Evolutionary conservation across 2,329 filamentous ascomycete species (phyloP).

Genomic region (Alternaria rosae): DNA sequence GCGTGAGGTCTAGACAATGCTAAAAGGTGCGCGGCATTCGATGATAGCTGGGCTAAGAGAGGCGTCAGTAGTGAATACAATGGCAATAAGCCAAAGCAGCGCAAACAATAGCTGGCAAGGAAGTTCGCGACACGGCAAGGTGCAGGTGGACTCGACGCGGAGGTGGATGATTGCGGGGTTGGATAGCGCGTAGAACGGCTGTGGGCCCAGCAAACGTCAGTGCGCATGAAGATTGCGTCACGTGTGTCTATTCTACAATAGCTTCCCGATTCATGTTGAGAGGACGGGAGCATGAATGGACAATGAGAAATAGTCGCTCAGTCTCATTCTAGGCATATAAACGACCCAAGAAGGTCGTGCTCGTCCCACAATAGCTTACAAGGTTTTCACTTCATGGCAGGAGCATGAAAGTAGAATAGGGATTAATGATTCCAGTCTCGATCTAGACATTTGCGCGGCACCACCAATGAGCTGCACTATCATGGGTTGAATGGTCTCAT

Average conservation of each 20-base stretch:
- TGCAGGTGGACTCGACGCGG: constrained; percentile 9
- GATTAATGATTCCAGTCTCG: background rate
- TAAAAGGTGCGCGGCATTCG: background rate
- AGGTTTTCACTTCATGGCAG: background rate
- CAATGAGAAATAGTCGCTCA: background rate
- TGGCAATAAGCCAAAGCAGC: background rate
- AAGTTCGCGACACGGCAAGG: background rate
- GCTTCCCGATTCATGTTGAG: background rate
- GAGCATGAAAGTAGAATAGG: background rate
- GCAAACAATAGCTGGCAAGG: background rate
- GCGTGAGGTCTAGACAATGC: background rate
- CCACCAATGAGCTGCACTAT: background rate
- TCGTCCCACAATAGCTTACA: background rate
- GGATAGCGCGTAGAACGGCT: constrained; percentile 9
- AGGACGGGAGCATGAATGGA: background rate
- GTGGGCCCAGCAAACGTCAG: background rate
- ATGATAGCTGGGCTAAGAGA: background rate
- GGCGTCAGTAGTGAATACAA: background rate
- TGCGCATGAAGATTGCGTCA: constrained; percentile 14
- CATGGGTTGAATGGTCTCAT: constrained; percentile 5
- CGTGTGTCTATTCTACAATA: background rate
- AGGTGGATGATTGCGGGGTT: constrained; percentile 24
- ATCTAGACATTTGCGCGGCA: background rate
- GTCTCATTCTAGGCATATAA: background rate
- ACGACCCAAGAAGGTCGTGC: too few species aligned